Evolutionary conservation across 2,329 filamentous ascomycete species (phyloP), one percentile per base, ranked within the genome.

Genomic region (Ampelomyces quisqualis): DNA sequence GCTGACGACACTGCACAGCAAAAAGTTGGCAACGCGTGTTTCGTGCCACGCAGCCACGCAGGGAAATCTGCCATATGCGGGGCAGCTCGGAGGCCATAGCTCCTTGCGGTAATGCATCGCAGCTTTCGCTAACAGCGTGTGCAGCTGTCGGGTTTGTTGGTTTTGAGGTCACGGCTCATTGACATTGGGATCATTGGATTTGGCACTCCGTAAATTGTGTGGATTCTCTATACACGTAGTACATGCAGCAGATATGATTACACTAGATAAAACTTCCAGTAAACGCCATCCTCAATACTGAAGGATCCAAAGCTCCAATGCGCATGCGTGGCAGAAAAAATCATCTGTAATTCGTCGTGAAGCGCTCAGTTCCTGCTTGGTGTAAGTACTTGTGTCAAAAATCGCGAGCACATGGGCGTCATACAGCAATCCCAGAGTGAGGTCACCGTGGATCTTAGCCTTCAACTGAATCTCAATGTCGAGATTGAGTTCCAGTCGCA

Each of bases 401-500:
- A 4, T 7, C 17, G 26, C 5, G n/a, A 14, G n/a, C 6, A 28
- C n/a, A 14, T 6, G 5, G 26, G 15, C 2, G 14, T 26, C 26
- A 70, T 70, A 73, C 71, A 77, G 69, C 54, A 77, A 55, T 60
- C 74, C 78, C 38, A 82, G 60, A n/a, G 80, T 82, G 45, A 82
- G 67, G 55, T 82, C 79, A 68, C 79, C 79, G 49, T 81, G 78
- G 52, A 82, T 82, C 65, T 79, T 81, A n/a, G 79, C 79, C 70
- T 82, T 82, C 32, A 82, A 66, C 57, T 82, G 77, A 39, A 82
- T 74, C 59, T 82, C 79, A 58, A 82, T 79, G 60, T 82, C 79
- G 45, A 82, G 67, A 55, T 82, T 82, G 51, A 82, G 66, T 53
- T 82, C 79, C 48, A 82, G 56, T 53, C 77, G 70, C 64, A 82